phyloP scores from a whole-genome alignment of 2,329 filamentous ascomycete species.

The Fusarium longipes region DNA sequence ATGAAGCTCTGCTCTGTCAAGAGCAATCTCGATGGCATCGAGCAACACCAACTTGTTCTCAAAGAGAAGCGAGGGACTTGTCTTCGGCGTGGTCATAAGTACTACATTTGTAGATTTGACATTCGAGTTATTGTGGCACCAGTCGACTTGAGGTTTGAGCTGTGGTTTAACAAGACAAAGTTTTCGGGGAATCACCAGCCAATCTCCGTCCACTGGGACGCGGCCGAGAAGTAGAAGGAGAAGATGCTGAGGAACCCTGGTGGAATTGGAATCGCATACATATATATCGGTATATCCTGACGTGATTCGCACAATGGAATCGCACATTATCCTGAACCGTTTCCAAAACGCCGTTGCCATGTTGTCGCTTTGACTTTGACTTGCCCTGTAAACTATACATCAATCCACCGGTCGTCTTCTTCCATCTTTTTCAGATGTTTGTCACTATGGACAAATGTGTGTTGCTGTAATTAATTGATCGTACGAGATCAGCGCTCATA shows the following conservation, averaged over 20 bases:
- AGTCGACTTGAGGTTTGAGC: slow-evolving; percentile 61
- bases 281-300: slow-evolving; percentile 29
- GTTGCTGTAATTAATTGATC: slow-evolving; percentile 1
- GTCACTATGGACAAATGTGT: not conserved
- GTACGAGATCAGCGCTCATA: slow-evolving; percentile 13
- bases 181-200: slow-evolving; percentile 39
- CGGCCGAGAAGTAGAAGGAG: not conserved
- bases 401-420: not conserved
- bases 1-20: slow-evolving; percentile 54
- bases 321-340: slow-evolving; percentile 25
- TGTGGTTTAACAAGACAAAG: slow-evolving; percentile 51
- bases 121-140: slow-evolving; percentile 66
- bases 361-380: slow-evolving; percentile 6
- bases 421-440: not conserved
- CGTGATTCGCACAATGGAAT: slow-evolving; percentile 15
- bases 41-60: slow-evolving; percentile 52
- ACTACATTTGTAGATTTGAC: slow-evolving; percentile 57
- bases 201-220: slow-evolving; percentile 36
- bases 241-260: not conserved
- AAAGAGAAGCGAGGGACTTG: slow-evolving; percentile 52
- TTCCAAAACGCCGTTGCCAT: slow-evolving; percentile 33
- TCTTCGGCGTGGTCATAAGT: slow-evolving; percentile 52
- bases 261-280: slow-evolving; percentile 13
- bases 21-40: slow-evolving; percentile 55
- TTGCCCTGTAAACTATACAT: slow-evolving; percentile 15